Evolutionary conservation across 495 filamentous ascomycete species (phyloP).

Genomic region (Daldinia childiae): DNA sequence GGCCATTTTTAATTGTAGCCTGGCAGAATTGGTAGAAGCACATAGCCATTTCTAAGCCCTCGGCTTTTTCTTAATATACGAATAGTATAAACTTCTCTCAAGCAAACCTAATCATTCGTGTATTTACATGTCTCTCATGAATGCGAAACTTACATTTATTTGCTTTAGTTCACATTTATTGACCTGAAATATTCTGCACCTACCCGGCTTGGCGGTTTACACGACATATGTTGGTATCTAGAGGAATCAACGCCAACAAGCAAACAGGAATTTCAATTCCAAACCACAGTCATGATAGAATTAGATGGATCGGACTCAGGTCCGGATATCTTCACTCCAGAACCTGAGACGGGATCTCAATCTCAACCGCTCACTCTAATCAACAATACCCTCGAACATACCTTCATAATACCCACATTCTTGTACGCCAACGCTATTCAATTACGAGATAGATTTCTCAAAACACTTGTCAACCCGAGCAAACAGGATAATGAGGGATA

Average conservation of each 20-base stretch:
- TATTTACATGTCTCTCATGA: slow-evolving; percentile 10
- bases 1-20: background rate
- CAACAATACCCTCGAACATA: slow-evolving; percentile 84
- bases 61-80: background rate
- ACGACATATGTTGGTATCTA: background rate
- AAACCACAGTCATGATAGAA: slow-evolving; percentile 26
- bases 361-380: slow-evolving; percentile 75
- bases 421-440: slow-evolving; percentile 85
- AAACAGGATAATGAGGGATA: slow-evolving; percentile 85
- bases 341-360: slow-evolving; percentile 34
- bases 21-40: slow-evolving; percentile 11
- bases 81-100: background rate
- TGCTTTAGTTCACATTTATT: background rate
- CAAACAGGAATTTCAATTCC: background rate
- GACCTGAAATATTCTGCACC: background rate
- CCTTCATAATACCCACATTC: slow-evolving; percentile 83
- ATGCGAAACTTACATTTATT: background rate
- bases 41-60: slow-evolving; percentile 21
- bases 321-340: slow-evolving; percentile 39
- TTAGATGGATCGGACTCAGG: slow-evolving; percentile 40
- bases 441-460: slow-evolving; percentile 77
- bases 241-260: background rate
- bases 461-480: slow-evolving; percentile 76
- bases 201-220: background rate
- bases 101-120: slow-evolving; percentile 10